Conservation (phyloP, 2,329 filamentous ascomycete genomes). For the Talaromyces pinophilus region DNA sequence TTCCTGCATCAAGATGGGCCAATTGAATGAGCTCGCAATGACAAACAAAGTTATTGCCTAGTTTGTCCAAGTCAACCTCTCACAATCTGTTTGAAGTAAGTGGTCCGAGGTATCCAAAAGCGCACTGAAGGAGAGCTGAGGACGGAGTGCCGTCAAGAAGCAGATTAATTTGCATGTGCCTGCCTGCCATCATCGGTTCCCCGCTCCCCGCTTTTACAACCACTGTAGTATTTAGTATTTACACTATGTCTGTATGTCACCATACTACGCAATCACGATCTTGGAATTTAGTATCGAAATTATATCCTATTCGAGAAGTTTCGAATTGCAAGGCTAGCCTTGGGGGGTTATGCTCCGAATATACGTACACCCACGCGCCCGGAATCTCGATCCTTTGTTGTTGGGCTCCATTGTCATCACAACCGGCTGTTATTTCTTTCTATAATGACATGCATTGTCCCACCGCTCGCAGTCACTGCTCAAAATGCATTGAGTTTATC, state of each 20-base stretch:
- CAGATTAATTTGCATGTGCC: constrained; percentile 2
- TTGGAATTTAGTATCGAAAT: neutral
- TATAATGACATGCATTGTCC: neutral
- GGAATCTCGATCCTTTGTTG: neutral
- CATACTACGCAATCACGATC: neutral
- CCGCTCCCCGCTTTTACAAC: constrained; percentile 3
- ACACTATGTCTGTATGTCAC: neutral
- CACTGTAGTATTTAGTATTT: neutral
- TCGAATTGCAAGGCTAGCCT: neutral
- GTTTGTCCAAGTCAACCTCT: neutral
- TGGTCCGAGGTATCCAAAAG: neutral
- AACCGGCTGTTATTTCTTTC: neutral
- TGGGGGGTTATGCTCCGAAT: neutral
- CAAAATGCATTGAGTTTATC: neutral
- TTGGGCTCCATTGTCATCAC: neutral
- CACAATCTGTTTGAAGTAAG: neutral
- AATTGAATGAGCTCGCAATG: neutral
- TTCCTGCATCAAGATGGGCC: constrained; percentile 1
- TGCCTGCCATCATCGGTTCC: neutral
- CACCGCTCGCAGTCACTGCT: neutral
- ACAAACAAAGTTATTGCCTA: neutral
- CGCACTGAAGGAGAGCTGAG: neutral
- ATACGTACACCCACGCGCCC: neutral
- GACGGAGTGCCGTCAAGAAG: neutral
- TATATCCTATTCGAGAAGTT: neutral